Evolutionary conservation across 108 stramenopile species (phyloP), one percentile per base, ranked within the genome.

Genomic region (Stephanodiscus minutulus): DNA sequence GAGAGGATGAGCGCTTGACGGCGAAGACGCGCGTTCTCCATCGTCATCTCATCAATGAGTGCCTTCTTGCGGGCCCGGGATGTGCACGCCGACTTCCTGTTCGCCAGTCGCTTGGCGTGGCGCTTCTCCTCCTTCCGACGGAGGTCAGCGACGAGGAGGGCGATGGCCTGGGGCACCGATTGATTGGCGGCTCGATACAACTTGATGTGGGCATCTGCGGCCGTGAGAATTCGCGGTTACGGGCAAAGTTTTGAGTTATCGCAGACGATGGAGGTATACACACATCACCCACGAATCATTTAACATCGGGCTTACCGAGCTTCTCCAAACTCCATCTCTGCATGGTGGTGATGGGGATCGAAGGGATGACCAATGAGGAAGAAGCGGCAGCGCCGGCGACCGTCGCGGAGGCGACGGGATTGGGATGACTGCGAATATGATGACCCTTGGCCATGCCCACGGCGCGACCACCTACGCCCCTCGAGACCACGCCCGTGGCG

Each of bases 51-150:
- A 75, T 94, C 90, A 15, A 95, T 88, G 25, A 88, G 72, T 20
- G 90, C 89, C 83, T 95, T 97, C 71, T 97, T 97, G 11, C 96
- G 83, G 8, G 89, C 93, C 43, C 96, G 82, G 41, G 94, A 94
- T 5, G 94, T 90, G 70, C 80, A 84, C 7, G 96, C 96, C n/a
- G 93, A 93, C 62, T 85, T 94, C 55, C 96, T 75, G 50, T 97
- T 97, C 20, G 96, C 94, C 1, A 90, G 74, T 17, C 94, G 83
- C 72, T 97, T 97, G 46, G 87, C 90, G 44, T 70, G 77, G 39
- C 83, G 83, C 80, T 91, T 92, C 72, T 91, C 86, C 61, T 94
- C 90, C 53, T 83, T 87, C 7, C 87, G 81, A 33, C 84, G 76
- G 3, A 86, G 81, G 48, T 91, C 90, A 6, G 88, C 80, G 13